Evolutionary conservation across 352 stramenopile species (phyloP), one percentile per base, ranked within the genome.

Genomic region (Phytophthora tubulina): DNA sequence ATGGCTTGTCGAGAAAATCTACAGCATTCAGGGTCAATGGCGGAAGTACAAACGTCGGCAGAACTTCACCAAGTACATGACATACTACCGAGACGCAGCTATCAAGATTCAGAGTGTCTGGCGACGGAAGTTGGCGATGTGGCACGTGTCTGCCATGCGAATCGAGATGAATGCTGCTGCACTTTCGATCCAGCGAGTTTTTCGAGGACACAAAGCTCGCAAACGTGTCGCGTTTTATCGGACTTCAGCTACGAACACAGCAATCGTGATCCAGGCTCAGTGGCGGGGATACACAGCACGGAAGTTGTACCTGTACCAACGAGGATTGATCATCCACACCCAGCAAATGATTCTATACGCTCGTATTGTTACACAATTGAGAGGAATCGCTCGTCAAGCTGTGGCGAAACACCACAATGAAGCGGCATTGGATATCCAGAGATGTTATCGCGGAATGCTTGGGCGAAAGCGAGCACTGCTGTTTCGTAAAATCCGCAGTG

Each of bases 401-500:
- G 39, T 90, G 3, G 33, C 15, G 0, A 75, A 75, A 32, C 63
- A 82, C n/a, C 79, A 51, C 2, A 70, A 78, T 10, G 67, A 76
- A 14, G 72, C 79, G 9, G 79, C 78, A 5, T 11, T 57, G 4
- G 4, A 33, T 13, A 83, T 92, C 49, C 82, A 94, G 53, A 73
- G 82, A 1, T 68, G 74, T 7, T 73, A 80, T 15, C 82, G 85
- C n/a, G 85, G 85, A 0, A 79, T 79, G 55, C 60, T 74, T 2
- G 86, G 86, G 7, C 76, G 86, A 1, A 79, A 78, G 13, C 86
- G 82, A n/a, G 80, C 83, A 6, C 27, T 78, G 15, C 56, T 94
- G 6, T 90, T 87, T 62, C 80, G 85, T 27, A 93, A 93, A 73
- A 89, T 94, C 45, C 80, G 78, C 21, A 78, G 74, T n/a, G 81